phyloP scores from a whole-genome alignment of 1,139 yeast genomes.

The Suhomyces bokatorum region DNA sequence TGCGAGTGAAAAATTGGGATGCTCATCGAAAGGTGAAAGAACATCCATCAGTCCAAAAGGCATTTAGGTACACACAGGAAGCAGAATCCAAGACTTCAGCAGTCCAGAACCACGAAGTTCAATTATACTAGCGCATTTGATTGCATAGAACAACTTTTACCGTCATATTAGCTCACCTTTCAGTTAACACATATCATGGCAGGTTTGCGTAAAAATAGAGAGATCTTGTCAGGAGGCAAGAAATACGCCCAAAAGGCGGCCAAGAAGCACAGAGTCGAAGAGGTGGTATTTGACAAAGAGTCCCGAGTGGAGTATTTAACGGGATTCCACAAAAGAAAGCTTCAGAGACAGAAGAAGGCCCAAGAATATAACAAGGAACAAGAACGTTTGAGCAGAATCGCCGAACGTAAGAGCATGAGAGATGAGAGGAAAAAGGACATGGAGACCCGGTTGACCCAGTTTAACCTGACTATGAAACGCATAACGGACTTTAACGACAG shows the following conservation, averaged over 20 bases:
- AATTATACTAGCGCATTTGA: not conserved
- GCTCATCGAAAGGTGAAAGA: conserved; percentile 8
- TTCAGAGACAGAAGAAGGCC: conserved; percentile 86
- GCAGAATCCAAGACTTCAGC: too few relatives aligned
- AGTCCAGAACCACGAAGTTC: not conserved
- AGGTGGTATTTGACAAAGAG: conserved; percentile 77
- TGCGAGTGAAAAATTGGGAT: conserved; percentile 14
- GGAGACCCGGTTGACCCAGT: conserved; percentile 59
- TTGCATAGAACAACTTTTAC: too few relatives aligned
- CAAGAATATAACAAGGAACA: conserved; percentile 72
- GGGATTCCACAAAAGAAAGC: conserved; percentile 92
- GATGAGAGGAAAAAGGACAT: conserved; percentile 70
- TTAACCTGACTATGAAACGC: conserved; percentile 55
- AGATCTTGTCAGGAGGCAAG: conserved; percentile 85
- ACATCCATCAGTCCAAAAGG: not conserved
- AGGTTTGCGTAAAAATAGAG: conserved; percentile 57
- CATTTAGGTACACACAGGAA: not conserved
- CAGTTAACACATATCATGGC: conserved; percentile 14
- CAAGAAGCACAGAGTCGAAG: conserved; percentile 69
- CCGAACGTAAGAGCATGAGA: conserved; percentile 68
- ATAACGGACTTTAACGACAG: conserved; percentile 35
- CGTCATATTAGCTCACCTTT: too few relatives aligned
- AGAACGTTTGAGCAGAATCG: conserved; percentile 70
- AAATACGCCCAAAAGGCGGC: conserved; percentile 68
- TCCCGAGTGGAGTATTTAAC: conserved; percentile 79